phyloP scores from a whole-genome alignment of 768 basidiomycete species.

The Suillus sp. region DNA sequence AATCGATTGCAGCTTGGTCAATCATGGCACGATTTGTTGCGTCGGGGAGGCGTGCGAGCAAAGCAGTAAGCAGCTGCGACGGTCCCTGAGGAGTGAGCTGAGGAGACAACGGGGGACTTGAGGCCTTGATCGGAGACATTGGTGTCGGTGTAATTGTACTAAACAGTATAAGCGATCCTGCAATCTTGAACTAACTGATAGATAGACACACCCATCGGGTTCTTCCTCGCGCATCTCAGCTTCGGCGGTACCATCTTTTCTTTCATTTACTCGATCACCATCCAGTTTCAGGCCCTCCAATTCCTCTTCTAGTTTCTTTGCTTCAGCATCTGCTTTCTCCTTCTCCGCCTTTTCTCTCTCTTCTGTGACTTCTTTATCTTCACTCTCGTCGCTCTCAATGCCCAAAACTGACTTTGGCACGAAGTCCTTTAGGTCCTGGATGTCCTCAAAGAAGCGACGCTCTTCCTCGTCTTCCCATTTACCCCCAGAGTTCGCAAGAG shows the following conservation, averaged over 20 bases:
- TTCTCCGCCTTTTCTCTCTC: constrained; percentile 53
- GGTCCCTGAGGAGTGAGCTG: constrained; percentile 86
- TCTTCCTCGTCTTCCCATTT: constrained; percentile 99
- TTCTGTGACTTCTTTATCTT: constrained; percentile 45
- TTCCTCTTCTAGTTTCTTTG: constrained; percentile 77
- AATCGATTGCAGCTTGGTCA: constrained; percentile 94
- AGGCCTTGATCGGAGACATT: constrained; percentile 59
- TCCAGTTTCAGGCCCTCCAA: constrained; percentile 60
- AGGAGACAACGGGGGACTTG: constrained; percentile 62
- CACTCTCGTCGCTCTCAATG: constrained; percentile 44
- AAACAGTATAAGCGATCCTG: constrained; percentile 27
- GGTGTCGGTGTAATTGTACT: constrained; percentile 63
- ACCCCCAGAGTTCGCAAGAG: constrained; percentile 53
- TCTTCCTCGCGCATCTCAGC: constrained; percentile 28
- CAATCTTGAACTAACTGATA: constrained; percentile 6
- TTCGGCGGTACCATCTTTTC: constrained; percentile 14
- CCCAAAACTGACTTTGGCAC: constrained; percentile 89
- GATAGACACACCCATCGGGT: constrained; percentile 32
- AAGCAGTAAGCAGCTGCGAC: constrained; percentile 86
- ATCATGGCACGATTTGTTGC: constrained; percentile 89
- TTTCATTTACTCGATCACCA: constrained; percentile 30
- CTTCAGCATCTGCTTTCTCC: constrained; percentile 66
- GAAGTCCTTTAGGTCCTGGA: constrained; percentile 88
- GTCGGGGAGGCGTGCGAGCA: constrained; percentile 90
- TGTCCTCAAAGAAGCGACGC: constrained; percentile 88